A percentile compares a stretch with the other conserved stretches of the same genome.
phyloP scores from a whole-genome alignment of 306 rosid species.

The Quercus parvula region DNA sequence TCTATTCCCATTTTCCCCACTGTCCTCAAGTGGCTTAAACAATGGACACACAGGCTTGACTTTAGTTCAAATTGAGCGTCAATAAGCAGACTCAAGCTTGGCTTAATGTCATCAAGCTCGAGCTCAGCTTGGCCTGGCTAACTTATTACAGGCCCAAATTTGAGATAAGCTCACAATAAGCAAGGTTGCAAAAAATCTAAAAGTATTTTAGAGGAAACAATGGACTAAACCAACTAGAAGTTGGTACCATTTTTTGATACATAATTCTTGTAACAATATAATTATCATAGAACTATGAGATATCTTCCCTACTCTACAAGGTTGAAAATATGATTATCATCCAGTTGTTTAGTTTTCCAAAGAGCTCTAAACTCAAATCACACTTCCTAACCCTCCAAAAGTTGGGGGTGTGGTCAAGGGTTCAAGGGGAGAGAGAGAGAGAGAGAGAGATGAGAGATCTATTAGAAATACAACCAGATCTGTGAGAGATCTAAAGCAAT shows the following conservation, averaged over 20 bases:
- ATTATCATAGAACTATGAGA: not conserved
- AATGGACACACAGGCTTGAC: not conserved
- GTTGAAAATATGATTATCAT: not conserved
- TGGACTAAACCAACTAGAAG: not conserved
- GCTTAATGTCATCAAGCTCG: not conserved
- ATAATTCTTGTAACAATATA: not conserved
- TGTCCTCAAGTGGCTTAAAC: not conserved
- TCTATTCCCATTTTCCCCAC: not conserved
- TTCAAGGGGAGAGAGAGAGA: not conserved
- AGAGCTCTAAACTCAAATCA: not conserved
- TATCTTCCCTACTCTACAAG: not conserved
- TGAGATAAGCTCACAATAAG: not conserved
- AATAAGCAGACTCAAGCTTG: not conserved
- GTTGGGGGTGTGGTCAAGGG: not conserved
- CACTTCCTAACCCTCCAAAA: not conserved
- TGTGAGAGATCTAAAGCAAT: not conserved
- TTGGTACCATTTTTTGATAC: not conserved
- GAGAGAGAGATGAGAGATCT: not conserved
- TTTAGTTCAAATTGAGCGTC: not conserved
- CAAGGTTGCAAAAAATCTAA: not conserved
- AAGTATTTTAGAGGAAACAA: not conserved
- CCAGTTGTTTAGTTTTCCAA: not conserved
- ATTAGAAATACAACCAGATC: not conserved
- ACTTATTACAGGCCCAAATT: not conserved
- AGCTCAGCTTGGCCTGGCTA: not conserved